Evolutionary conservation across 257 asterid genomes (phyloP), one percentile per base, ranked within the genome.

Genomic region (Solanum chiquidenum): DNA sequence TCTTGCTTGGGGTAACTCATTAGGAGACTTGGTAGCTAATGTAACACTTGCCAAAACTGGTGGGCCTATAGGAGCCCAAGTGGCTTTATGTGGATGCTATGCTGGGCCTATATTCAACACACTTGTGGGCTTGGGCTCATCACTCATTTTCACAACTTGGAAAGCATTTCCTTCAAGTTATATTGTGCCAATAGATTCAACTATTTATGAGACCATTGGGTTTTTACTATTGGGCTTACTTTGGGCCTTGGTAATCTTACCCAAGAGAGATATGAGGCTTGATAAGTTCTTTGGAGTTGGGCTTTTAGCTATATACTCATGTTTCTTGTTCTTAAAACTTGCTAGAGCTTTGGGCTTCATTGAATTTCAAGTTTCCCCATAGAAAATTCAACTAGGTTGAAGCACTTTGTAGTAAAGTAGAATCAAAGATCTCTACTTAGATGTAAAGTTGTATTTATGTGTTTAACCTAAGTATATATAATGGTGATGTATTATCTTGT

Each of bases 1-100:
- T 85, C 92, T 96, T n/a, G 99, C 99, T 1, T 96, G 98, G 98
- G 99, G 99, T 1, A 95, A 96, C 42, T 96, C 99, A 0, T 33
- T 93, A 0, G 99, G 98, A 31, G 99, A 96, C 83, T 82, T 96
- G 90, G 91, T 95, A 8, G 90, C 99, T 5, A 93, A 95, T 68
- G 77, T 93, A 82, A 90, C 96, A 5, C 86, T 96, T 92, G 98
- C 98, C 2, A 1, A 90, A 84, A 90, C 86, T 38, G 94, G 95
- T 23, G 60, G 92, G 2, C 12, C 90, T 60, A 91, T 83, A 27
- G 99, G 99, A 33, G 93, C 91, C 3, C 99, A 96, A 88, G 95
- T 95, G 37, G 99, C 99, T 27, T 86, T 95, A 6, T 94, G 98
- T 7, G 98, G 99, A 1, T 96, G 98, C 89, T 96, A 93, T 42